These are phyloP conservation scores for Orbilia blumenaviensis DNA, from an alignment of 2,329 filamentous ascomycete species.

Conservation along the genomic window DNA sequence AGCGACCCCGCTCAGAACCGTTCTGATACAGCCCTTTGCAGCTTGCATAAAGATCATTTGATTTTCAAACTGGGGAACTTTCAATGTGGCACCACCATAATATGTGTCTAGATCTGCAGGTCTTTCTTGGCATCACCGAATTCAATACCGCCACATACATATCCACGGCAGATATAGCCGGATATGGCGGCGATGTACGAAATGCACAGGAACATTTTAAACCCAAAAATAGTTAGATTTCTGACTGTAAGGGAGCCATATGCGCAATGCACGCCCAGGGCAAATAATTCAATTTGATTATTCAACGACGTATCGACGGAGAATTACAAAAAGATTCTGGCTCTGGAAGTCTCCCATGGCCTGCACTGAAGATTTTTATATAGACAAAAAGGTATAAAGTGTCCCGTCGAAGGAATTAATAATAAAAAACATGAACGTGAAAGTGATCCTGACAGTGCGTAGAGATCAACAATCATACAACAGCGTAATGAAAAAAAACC, in stretches of 20 bases:
- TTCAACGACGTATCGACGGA: not conserved
- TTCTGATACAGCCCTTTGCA: not conserved
- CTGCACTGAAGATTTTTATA: not conserved
- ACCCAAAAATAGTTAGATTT: not conserved
- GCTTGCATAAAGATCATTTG: not conserved
- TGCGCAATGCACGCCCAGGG: not conserved
- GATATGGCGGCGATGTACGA: constrained; percentile 4
- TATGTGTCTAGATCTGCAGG: constrained; percentile 7
- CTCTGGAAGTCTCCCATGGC: not conserved
- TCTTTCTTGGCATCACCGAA: not conserved
- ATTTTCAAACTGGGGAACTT: constrained; percentile 4
- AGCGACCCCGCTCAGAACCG: not conserved
- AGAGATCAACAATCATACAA: not conserved
- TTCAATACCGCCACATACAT: constrained; percentile 5
- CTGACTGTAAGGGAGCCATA: not conserved
- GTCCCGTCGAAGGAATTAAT: not conserved
- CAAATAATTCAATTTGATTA: not conserved
- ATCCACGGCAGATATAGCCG: not conserved
- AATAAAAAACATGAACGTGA: not conserved
- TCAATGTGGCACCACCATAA: constrained; percentile 5
- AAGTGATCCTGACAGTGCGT: not conserved
- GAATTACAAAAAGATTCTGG: not conserved
- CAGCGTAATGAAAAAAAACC: constrained; percentile 16
- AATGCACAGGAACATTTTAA: not conserved
- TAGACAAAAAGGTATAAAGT: not conserved